Conservation (phyloP, 805 yeast species). For the Yamadazyma takamatsuzukensis region DNA sequence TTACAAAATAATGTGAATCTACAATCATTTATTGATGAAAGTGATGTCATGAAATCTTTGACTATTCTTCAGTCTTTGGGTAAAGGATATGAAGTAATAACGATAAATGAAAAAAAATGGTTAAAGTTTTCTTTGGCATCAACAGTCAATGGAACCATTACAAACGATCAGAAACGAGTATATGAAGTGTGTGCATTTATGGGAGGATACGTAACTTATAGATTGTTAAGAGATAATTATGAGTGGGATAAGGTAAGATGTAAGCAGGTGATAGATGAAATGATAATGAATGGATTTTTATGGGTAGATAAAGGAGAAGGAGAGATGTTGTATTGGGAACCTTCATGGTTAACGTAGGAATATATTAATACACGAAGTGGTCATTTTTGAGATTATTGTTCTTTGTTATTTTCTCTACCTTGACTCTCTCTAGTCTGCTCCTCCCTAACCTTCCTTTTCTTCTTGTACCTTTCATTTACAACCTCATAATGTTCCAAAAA, state of each 20-base stretch:
- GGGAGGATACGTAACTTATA: conserved; percentile 66
- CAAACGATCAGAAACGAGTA: conserved; percentile 63
- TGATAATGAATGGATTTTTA: conserved; percentile 76
- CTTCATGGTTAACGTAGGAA: conserved; percentile 55
- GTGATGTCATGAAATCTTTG: conserved; percentile 58
- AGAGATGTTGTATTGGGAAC: conserved; percentile 36
- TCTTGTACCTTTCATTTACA: conserved; percentile 61
- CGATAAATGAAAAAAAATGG: conserved; percentile 56
- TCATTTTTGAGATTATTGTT: neutral
- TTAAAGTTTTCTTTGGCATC: conserved; percentile 31
- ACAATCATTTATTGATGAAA: conserved; percentile 30
- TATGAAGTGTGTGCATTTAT: conserved; percentile 72
- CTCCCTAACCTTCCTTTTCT: conserved; percentile 24
- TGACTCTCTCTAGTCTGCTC: neutral
- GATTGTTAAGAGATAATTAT: conserved; percentile 67
- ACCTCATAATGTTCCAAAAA: conserved; percentile 62
- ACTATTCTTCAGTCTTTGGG: conserved; percentile 56
- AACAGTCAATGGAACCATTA: conserved; percentile 21
- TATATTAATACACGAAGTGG: neutral
- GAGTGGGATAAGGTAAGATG: conserved; percentile 69
- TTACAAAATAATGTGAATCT: conserved; percentile 21
- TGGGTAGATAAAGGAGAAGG: conserved; percentile 65
- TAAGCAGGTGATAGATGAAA: conserved; percentile 62
- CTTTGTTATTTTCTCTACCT: neutral
- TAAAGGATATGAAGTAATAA: conserved; percentile 63